Evolutionary conservation across 2,329 filamentous ascomycete species (phyloP).

Genomic region (Stagonosporopsis tanaceti): DNA sequence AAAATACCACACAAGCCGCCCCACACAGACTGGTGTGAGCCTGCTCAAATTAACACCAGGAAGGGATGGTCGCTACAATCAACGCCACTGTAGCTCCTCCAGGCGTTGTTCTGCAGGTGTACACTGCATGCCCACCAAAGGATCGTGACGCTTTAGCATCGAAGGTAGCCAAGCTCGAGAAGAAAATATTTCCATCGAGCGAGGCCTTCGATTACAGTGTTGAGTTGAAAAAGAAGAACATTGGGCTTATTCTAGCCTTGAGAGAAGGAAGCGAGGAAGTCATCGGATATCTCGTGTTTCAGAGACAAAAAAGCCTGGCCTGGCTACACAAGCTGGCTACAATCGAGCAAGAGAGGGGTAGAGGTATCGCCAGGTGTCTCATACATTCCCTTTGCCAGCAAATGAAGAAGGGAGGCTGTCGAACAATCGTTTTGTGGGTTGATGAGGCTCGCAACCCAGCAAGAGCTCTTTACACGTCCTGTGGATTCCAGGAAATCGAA

Average conservation of each 20-base stretch:
- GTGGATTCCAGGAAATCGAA: conserved; percentile 58
- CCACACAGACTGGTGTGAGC: not conserved
- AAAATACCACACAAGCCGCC: not conserved
- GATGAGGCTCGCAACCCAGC: conserved; percentile 58
- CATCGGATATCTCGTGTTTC: conserved; percentile 53
- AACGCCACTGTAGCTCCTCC: conserved; percentile 3
- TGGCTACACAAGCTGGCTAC: conserved; percentile 64
- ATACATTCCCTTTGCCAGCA: conserved; percentile 54
- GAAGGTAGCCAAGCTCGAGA: conserved; percentile 52
- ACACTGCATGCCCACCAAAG: conserved; percentile 29
- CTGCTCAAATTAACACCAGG: not conserved
- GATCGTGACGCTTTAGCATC: conserved; percentile 28
- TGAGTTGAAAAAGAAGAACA: conserved; percentile 60
- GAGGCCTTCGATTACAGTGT: conserved; percentile 59
- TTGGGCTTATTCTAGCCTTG: conserved; percentile 51
- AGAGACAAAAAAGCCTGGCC: conserved; percentile 43
- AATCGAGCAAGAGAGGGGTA: conserved; percentile 54
- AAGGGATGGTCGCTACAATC: conserved; percentile 15
- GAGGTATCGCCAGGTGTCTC: conserved; percentile 57
- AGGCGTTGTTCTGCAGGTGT: conserved; percentile 24
- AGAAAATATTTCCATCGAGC: conserved; percentile 60
- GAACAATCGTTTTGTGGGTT: conserved; percentile 61
- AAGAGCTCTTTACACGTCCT: conserved; percentile 54
- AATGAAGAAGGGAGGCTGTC: conserved; percentile 57
- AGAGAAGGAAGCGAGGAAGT: conserved; percentile 33